Base-by-base conservation (phyloP, 2,329 filamentous ascomycete genomes). In the Drechslera avenae region DNA sequence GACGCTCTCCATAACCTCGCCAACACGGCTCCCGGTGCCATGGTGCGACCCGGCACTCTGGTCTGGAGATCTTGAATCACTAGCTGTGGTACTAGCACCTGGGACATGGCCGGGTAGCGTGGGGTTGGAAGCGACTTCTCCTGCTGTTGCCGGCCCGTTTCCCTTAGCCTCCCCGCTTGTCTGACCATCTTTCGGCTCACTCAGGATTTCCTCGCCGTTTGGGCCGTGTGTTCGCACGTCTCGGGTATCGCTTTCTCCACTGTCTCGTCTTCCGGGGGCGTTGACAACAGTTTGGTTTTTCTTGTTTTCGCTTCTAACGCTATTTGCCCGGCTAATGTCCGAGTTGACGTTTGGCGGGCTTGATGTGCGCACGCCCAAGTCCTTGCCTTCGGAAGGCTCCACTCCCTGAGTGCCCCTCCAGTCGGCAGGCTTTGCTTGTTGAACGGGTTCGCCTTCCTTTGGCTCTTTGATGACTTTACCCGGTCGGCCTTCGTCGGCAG, bases 271-370 rank as follows among this genome's bases (percentile, higher is more conserved):
- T 3, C 63, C 64, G 28, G 60, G 57, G 33, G 57, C 67, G 39
- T 52, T 71, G 48, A 72, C 53, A 2, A 66, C 57, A 41, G 52
- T 56, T 14, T 54, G 45, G 39, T 54, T 61, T n/a, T 64, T 51
- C 16, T 63, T 59, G 33, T 56, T 76, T 56, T 57, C 70, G 48
- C 77, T 82, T 64, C 75, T 79, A 16, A 90, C 73, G 65, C 88
- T 93, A 62, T 86, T 91, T 1, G 89, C 88, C 56, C 85, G 83
- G 67, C 89, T 92, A 13, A 91, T 79, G 46, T 84, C 80, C 1
- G 80, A 83, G 58, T 87, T 91, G 1, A 80, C 81, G 10, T 61
- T 63, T 8, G 62, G 51, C 0, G 86, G 83, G 5, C 82, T 87
- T 52, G 85, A 82, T 4, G 80, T 82, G 21, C 88, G 77, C 41